Evolutionary conservation across 2,329 filamentous ascomycete species (phyloP), one percentile per base, ranked within the genome.

Genomic region (Fusarium sp.): DNA sequence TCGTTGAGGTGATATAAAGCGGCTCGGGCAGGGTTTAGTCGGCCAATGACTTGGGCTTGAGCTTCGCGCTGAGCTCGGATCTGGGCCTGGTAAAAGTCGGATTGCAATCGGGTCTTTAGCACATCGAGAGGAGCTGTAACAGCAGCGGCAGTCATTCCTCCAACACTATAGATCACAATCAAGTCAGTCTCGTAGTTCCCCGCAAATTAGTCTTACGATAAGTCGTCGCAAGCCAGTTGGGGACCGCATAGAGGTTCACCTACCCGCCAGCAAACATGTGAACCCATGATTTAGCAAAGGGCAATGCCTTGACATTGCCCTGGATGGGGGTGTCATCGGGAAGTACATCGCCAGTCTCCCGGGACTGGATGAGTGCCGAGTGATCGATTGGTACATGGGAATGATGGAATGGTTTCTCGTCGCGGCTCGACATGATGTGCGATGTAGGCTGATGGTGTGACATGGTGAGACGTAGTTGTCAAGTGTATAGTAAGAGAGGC

Each of bases 91-190:
- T 98, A 98, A 81, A 97, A 97, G 79, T 97, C 95, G 77, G 94
- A 97, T 81, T 98, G 95, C 6, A 98, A 86, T 39, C 95, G 91
- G 15, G 95, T 98, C 82, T 97, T 97, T 55, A 98, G 88, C 36
- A 98, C 95, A 79, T 98, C 95, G 66, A 98, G 92, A 27, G 95
- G 95, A 13, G 94, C 94, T 4, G 95, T 98, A n/a, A 98, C 83
- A n/a, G 93, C 91, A 29, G 95, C 93, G 15, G 95, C 92, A 22
- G 94, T 94, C 91, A 97, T 97, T 75, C 95, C 95, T 75, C 95
- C 95, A 57, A 94, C 84, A 45, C 95, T 97, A 74, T 38, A 71
- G 41, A 60, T 62, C 31, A 20, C 38, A 36, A 54, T 33, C 27
- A 44, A 69, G 60, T 75, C 55, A 79, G 71, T 49, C 49, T 54